These are phyloP conservation scores for Asparagopsis taxiformis DNA, from an alignment of 31 red algal species.

Conservation along the genomic window DNA sequence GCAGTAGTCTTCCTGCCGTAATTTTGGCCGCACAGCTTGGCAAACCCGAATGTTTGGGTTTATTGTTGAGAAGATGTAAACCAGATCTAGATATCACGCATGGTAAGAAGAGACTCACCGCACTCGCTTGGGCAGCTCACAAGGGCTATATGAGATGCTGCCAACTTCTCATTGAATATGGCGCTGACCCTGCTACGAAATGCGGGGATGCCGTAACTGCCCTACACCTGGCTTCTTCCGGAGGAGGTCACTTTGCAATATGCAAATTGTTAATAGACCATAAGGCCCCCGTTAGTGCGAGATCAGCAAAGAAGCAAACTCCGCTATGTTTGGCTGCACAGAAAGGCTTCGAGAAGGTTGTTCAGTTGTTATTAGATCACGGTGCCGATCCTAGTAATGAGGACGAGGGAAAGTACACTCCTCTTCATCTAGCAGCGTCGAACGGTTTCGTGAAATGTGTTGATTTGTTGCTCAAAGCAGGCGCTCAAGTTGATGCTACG, in stretches of 20 bases:
- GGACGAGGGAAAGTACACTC: slow-evolving; percentile 77
- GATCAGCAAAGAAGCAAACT: slow-evolving; percentile 79
- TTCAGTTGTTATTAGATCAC: slow-evolving; percentile 75
- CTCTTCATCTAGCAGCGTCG: slow-evolving; percentile 72
- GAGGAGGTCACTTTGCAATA: slow-evolving; percentile 50
- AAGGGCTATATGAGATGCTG: slow-evolving; percentile 83
- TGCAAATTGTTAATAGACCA: slow-evolving; percentile 69
- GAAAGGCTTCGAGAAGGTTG: slow-evolving; percentile 72
- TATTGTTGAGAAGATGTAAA: slow-evolving; percentile 66
- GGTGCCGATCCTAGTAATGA: slow-evolving; percentile 79
- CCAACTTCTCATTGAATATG: slow-evolving; percentile 67
- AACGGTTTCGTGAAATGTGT: slow-evolving; percentile 69
- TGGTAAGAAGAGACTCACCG: slow-evolving; percentile 79
- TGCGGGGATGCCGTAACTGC: slow-evolving; percentile 88
- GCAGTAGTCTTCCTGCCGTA: slow-evolving; percentile 74
- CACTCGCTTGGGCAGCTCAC: slow-evolving; percentile 88
- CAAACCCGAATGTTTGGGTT: slow-evolving; percentile 69
- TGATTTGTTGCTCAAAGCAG: slow-evolving; percentile 47
- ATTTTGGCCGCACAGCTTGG: slow-evolving; percentile 91
- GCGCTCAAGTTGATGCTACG: slow-evolving; percentile 65
- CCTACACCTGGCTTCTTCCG: slow-evolving; percentile 91
- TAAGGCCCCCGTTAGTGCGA: slow-evolving; percentile 65
- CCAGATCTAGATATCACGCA: slow-evolving; percentile 76
- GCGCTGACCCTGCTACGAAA: slow-evolving; percentile 50
- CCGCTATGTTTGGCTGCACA: slow-evolving; percentile 88